Conservation (phyloP, 2,329 filamentous ascomycete genomes). For the Fusarium cicatricum region DNA sequence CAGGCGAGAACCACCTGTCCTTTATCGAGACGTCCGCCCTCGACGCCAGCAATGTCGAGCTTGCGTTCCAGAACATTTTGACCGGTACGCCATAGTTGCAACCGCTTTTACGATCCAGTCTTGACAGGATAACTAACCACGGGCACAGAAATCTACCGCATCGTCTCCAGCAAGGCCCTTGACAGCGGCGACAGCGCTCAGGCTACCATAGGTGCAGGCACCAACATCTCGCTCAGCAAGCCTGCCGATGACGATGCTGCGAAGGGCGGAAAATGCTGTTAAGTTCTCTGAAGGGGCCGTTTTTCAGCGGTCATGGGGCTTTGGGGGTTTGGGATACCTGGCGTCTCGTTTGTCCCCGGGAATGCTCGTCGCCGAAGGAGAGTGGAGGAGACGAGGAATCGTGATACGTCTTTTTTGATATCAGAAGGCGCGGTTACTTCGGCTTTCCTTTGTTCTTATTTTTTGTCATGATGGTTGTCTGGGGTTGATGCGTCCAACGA, state of each 20-base stretch:
- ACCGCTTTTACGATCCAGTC: not conserved
- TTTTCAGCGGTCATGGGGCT: slow-evolving; percentile 41
- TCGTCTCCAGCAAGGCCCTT: slow-evolving; percentile 96
- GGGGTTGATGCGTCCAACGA: slow-evolving; percentile 50
- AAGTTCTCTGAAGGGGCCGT: slow-evolving; percentile 48
- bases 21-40: slow-evolving; percentile 99
- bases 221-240: slow-evolving; percentile 88
- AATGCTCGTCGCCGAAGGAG: slow-evolving; percentile 47
- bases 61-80: slow-evolving; percentile 99
- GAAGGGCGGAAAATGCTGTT: slow-evolving; percentile 86
- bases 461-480: slow-evolving; percentile 49
- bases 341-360: slow-evolving; percentile 47
- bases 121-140: slow-evolving; percentile 18
- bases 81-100: slow-evolving; percentile 72
- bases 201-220: slow-evolving; percentile 80
- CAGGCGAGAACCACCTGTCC: slow-evolving; percentile 96
- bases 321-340: slow-evolving; percentile 45
- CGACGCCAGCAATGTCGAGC: slow-evolving; percentile 98
- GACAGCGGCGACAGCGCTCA: slow-evolving; percentile 86
- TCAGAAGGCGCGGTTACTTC: slow-evolving; percentile 52
- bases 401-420: slow-evolving; percentile 51
- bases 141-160: slow-evolving; percentile 92
- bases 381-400: slow-evolving; percentile 47
- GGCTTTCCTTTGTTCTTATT: slow-evolving; percentile 52
- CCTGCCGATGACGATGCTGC: slow-evolving; percentile 77